A percentile compares a stretch with the other conserved stretches of the same genome.
These are phyloP conservation scores for Brassica incana DNA, from an alignment of 345 rosid species.

Conservation along the genomic window DNA sequence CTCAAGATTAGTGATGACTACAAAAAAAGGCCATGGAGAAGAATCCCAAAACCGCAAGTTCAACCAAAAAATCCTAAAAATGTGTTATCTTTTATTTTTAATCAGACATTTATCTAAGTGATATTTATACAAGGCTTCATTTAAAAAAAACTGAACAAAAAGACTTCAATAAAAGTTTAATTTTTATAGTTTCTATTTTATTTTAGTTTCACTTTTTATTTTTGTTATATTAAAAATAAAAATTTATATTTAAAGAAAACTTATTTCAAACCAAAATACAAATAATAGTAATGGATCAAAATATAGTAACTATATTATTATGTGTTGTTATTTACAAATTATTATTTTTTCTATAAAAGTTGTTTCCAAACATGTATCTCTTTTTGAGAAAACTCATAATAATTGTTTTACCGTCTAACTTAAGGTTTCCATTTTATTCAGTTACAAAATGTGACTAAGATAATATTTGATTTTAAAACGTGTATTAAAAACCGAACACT, in stretches of 20 bases:
- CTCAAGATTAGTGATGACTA: not conserved
- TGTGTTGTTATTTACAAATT: no score
- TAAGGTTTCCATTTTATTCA: not conserved
- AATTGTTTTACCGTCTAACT: not conserved
- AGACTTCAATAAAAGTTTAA: not conserved
- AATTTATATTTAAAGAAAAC: no score
- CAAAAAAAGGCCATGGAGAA: not conserved
- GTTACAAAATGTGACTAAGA: not conserved
- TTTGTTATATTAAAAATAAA: no score
- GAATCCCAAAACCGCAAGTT: not conserved
- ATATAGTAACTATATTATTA: no score
- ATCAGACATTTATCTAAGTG: not conserved
- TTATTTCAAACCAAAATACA: no score
- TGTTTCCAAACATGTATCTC: not conserved
- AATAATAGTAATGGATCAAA: no score
- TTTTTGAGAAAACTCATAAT: not conserved
- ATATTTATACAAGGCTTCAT: not conserved
- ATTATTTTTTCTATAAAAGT: no score
- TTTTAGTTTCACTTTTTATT: no score
- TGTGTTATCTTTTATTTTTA: not conserved
- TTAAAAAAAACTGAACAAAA: not conserved
- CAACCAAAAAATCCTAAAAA: no score
- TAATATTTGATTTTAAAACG: no score
- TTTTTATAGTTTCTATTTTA: no score
- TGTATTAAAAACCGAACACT: no score